These are phyloP conservation scores for Metschnikowia shivogae DNA, from an alignment of 805 yeast species.

Conservation along the genomic window DNA sequence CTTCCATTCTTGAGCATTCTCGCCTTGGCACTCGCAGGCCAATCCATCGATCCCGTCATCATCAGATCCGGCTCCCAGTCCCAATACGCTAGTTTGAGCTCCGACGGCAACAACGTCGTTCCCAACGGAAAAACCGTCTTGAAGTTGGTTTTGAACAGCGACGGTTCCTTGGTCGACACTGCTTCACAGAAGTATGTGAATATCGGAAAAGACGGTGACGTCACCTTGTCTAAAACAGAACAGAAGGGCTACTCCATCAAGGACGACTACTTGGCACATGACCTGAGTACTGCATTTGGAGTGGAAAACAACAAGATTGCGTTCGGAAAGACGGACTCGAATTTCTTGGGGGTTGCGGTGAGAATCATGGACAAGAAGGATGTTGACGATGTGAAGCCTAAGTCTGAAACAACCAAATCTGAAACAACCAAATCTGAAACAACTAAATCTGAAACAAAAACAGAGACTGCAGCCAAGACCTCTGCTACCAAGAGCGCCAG, in stretches of 20 bases:
- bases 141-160: conserved; percentile 19
- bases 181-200: conserved; percentile 13
- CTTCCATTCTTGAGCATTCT: conserved; percentile 17
- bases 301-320: conserved; percentile 2
- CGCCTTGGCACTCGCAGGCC: conserved; percentile 22
- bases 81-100: conserved; percentile 15
- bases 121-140: conserved; percentile 7
- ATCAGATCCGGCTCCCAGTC: conserved; percentile 22
- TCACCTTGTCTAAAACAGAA: background rate
- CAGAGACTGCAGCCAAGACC: conserved; percentile 3
- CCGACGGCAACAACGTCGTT: conserved; percentile 4
- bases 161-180: conserved; percentile 18
- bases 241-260: conserved; percentile 9
- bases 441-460: background rate
- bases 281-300: background rate
- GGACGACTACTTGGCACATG: conserved; percentile 2
- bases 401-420: background rate
- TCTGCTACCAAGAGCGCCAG: conserved; percentile 7
- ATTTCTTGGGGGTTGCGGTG: conserved; percentile 9
- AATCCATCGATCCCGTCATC: conserved; percentile 15
- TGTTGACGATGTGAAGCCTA: conserved; percentile 2
- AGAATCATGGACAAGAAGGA: conserved; percentile 1
- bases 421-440: conserved; percentile 2
- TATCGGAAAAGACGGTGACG: conserved; percentile 4
- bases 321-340: background rate